phyloP scores from a whole-genome alignment of 768 basidiomycete genomes.

The Solioccasus polychromus region DNA sequence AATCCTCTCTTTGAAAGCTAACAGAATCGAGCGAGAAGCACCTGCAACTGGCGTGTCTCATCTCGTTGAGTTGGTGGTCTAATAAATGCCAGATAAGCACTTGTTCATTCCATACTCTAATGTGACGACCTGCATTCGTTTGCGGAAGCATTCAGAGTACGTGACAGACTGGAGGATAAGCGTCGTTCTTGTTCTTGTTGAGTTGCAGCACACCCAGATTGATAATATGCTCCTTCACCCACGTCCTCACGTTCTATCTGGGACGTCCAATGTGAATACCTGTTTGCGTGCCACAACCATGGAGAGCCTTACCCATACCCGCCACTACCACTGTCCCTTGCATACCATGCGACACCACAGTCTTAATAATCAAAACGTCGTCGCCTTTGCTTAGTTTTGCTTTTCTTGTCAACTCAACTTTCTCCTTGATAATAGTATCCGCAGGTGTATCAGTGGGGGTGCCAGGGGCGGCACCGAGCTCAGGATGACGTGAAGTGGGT shows the following conservation, averaged over 20 bases:
- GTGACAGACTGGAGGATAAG: neutral
- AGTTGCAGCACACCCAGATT: neutral
- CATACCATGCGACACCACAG: neutral
- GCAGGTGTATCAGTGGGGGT: neutral
- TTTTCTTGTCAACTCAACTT: neutral
- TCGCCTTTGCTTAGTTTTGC: neutral
- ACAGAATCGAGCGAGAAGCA: neutral
- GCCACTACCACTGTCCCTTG: neutral
- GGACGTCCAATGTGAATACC: neutral
- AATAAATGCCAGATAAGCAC: neutral
- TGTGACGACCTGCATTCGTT: constrained; percentile 3
- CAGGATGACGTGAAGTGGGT: constrained; percentile 3
- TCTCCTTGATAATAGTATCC: no score
- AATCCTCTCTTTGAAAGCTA: neutral
- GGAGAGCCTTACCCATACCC: constrained; percentile 7
- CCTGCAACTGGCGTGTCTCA: neutral
- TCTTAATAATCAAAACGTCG: constrained; percentile 1
- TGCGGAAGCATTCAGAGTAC: neutral
- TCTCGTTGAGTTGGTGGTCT: constrained; percentile 8
- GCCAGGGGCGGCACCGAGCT: neutral
- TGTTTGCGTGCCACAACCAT: neutral
- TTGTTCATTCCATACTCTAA: neutral
- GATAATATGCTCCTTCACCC: neutral
- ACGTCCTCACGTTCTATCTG: constrained; percentile 6
- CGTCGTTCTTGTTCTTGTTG: constrained; percentile 1